These are phyloP conservation scores for Oryza brachyantha DNA, from an alignment of 176 grass and related monocot genomes.

Conservation along the genomic window DNA sequence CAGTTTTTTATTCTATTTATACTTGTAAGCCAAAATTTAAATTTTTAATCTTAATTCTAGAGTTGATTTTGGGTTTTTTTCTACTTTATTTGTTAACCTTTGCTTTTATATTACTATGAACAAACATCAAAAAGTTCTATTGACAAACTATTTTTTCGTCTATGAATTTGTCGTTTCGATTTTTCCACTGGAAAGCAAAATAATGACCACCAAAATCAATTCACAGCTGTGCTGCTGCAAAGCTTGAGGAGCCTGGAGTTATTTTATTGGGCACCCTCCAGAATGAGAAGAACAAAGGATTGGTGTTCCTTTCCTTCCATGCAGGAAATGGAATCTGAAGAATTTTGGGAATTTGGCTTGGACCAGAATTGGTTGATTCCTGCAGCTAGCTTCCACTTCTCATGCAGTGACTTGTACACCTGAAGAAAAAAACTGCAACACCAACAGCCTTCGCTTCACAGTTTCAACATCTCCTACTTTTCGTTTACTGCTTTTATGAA, in stretches of 20 bases:
- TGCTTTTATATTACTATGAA: no score
- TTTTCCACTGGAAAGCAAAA: no score
- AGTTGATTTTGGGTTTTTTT: no score
- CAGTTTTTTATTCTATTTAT: no score
- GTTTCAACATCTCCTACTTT: conserved; percentile 18
- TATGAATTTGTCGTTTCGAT: no score
- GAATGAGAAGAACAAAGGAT: not conserved
- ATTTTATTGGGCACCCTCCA: not conserved
- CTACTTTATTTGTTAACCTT: no score
- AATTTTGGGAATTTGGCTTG: not conserved
- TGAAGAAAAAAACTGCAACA: not conserved
- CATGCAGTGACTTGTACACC: not conserved
- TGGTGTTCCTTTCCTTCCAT: not conserved
- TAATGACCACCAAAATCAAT: no score
- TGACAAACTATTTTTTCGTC: no score
- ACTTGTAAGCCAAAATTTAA: no score
- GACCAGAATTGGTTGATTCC: not conserved
- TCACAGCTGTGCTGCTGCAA: not conserved
- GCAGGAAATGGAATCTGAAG: conserved; percentile 5
- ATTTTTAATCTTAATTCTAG: no score
- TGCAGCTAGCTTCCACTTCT: not conserved
- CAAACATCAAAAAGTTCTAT: no score
- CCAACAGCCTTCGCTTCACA: not conserved
- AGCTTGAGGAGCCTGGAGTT: conserved; percentile 1
- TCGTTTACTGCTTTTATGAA: not conserved